Percentiles rank a stretch among this genome's conserved stretches.
Evolutionary conservation across 768 basidiomycete genomes (phyloP).

Genomic region (Termitomyces sp.): DNA sequence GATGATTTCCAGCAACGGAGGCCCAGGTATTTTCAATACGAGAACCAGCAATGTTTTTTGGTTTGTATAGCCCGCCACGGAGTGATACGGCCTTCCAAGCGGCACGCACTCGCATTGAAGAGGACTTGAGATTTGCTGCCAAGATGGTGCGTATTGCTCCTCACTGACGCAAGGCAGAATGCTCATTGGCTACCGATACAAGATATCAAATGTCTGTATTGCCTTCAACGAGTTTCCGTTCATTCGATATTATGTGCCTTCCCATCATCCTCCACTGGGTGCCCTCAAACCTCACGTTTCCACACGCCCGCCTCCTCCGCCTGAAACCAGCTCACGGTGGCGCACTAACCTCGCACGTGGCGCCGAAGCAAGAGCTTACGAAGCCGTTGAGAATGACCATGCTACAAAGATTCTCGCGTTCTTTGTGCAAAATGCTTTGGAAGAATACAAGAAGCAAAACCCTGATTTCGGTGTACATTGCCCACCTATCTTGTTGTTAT

Average conservation of each 20-base stretch:
- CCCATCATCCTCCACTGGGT: conserved; percentile 78
- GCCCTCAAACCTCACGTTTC: conserved; percentile 66
- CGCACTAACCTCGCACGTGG: conserved; percentile 78
- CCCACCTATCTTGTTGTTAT: not conserved
- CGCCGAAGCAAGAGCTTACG: conserved; percentile 59
- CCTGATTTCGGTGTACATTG: conserved; percentile 81
- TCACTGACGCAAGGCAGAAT: not conserved
- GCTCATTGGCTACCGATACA: conserved; percentile 2
- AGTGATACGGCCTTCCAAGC: conserved; percentile 59
- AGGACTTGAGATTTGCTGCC: conserved; percentile 75
- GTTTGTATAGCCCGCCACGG: conserved; percentile 81
- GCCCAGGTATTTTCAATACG: conserved; percentile 80
- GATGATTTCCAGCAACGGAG: conserved; percentile 59
- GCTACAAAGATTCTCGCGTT: conserved; percentile 79
- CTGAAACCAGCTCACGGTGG: conserved; percentile 67
- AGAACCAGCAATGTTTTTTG: conserved; percentile 78
- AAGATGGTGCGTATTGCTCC: conserved; percentile 48
- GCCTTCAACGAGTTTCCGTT: conserved; percentile 88
- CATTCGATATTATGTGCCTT: conserved; percentile 88
- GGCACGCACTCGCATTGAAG: conserved; percentile 74
- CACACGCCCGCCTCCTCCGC: conserved; percentile 61
- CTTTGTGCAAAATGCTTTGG: conserved; percentile 77
- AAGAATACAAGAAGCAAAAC: conserved; percentile 83
- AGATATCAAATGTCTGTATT: conserved; percentile 89
- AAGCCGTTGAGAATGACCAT: conserved; percentile 70